Conservation (phyloP, 2,329 filamentous ascomycete species). For the Clarireedia homoeocarpa region DNA sequence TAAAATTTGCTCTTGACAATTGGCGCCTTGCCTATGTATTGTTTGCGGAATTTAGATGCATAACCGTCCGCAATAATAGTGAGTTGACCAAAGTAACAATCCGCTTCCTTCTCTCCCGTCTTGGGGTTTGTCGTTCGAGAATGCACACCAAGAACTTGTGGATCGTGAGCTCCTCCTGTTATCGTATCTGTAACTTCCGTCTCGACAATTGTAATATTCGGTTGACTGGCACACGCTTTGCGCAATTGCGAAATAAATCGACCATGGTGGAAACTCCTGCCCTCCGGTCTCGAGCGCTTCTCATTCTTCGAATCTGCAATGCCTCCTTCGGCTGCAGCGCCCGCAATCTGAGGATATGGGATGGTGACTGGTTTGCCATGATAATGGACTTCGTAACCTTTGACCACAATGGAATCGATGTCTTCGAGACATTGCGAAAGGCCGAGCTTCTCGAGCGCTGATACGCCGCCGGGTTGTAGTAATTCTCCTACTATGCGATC, state of each 20-base stretch:
- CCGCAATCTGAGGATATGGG: constrained; percentile 61
- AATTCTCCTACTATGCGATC: constrained; percentile 95
- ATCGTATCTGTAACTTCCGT: constrained; percentile 76
- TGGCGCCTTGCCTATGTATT: constrained; percentile 60
- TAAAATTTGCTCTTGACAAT: constrained; percentile 82
- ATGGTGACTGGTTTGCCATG: constrained; percentile 66
- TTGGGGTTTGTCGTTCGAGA: constrained; percentile 55
- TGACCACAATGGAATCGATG: constrained; percentile 77
- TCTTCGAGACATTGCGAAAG: constrained; percentile 74
- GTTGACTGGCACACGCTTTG: constrained; percentile 61
- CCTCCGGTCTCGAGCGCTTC: constrained; percentile 48
- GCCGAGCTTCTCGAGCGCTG: constrained; percentile 72
- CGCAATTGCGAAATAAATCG: constrained; percentile 82
- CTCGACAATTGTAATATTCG: constrained; percentile 86
- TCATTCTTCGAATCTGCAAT: constrained; percentile 25
- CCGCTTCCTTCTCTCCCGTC: constrained; percentile 49
- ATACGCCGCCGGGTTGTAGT: constrained; percentile 84
- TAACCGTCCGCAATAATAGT: constrained; percentile 93
- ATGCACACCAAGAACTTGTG: constrained; percentile 77
- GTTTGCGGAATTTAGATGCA: constrained; percentile 81
- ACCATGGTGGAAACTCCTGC: constrained; percentile 86
- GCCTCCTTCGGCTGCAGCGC: constrained; percentile 29
- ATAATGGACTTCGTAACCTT: constrained; percentile 85
- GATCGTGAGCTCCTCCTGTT: constrained; percentile 50
- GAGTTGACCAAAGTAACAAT: constrained; percentile 81